A percentile compares a stretch with the other conserved stretches of the same genome.
Conservation (phyloP, 345 rosid species). For the Populus alba region DNA sequence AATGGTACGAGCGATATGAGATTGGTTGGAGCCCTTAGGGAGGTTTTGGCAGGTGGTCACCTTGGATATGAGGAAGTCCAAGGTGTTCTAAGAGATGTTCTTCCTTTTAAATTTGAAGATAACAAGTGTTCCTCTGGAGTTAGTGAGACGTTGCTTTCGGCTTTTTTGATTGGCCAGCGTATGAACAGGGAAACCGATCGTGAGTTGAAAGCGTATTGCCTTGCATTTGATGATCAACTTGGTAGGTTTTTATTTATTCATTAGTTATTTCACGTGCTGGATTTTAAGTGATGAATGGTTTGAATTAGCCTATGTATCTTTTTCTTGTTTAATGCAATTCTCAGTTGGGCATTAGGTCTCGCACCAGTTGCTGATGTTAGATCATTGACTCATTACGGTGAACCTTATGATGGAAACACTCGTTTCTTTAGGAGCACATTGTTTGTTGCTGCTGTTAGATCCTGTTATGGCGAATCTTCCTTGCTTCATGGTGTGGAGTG, state of each 20-base stretch:
- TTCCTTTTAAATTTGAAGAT: constrained; percentile 60
- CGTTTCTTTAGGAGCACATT: constrained; percentile 81
- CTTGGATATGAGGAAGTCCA: constrained; percentile 92
- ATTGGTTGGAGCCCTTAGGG: constrained; percentile 91
- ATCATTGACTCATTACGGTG: constrained; percentile 97
- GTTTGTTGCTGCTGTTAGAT: constrained; percentile 91
- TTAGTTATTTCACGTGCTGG: constrained; percentile 4
- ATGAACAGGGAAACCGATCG: constrained; percentile 96
- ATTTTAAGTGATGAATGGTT: not conserved
- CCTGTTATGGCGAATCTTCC: constrained; percentile 90
- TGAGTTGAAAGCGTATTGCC: constrained; percentile 95
- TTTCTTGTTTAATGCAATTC: constrained; percentile 14
- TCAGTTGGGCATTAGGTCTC: constrained; percentile 51
- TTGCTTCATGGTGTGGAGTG: constrained; percentile 97
- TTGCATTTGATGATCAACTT: constrained; percentile 89
- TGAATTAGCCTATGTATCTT: not conserved
- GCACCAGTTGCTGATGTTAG: constrained; percentile 82
- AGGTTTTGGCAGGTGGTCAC: constrained; percentile 92
- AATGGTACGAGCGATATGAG: constrained; percentile 74
- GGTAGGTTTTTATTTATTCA: constrained; percentile 41
- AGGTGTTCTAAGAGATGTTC: constrained; percentile 81
- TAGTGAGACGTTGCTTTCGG: constrained; percentile 83
- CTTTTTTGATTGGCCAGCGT: constrained; percentile 94
- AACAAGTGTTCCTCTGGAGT: constrained; percentile 48
- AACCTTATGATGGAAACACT: constrained; percentile 98